phyloP scores from a whole-genome alignment of 2,329 filamentous ascomycete genomes.

The Dryadomyces sulphureus region DNA sequence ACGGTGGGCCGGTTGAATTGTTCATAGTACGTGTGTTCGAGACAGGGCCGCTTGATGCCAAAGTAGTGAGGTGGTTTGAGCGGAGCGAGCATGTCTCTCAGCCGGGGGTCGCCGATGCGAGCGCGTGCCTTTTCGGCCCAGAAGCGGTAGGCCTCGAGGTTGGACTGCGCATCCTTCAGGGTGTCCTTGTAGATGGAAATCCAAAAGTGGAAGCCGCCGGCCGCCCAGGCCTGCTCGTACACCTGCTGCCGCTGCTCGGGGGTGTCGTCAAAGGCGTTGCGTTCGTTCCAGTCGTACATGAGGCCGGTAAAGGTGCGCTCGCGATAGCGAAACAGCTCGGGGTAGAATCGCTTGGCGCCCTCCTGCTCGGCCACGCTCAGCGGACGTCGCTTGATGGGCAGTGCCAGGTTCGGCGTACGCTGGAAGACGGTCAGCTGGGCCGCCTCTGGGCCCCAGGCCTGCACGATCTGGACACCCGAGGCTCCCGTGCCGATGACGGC shows the following conservation, averaged over 20 bases:
- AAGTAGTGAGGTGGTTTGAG: conserved; percentile 36
- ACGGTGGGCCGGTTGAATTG: conserved; percentile 29
- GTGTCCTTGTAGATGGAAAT: conserved; percentile 38
- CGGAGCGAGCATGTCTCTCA: conserved; percentile 36
- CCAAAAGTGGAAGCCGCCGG: conserved; percentile 42
- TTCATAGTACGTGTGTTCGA: conserved; percentile 30
- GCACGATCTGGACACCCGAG: conserved; percentile 48
- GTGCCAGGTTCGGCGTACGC: conserved; percentile 49
- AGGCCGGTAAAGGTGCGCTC: conserved; percentile 44
- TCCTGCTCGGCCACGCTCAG: conserved; percentile 37
- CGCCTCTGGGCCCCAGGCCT: conserved; percentile 40
- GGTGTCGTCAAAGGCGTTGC: conserved; percentile 39
- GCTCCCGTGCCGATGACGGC: conserved; percentile 52
- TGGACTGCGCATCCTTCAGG: conserved; percentile 28
- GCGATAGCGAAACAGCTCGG: conserved; percentile 35
- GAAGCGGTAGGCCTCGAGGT: conserved; percentile 38
- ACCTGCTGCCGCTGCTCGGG: conserved; percentile 32
- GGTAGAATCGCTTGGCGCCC: conserved; percentile 26
- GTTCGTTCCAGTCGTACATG: conserved; percentile 37
- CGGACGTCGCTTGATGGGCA: conserved; percentile 41
- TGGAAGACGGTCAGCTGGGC: conserved; percentile 45
- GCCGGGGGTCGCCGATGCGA: conserved; percentile 32
- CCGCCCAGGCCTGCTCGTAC: conserved; percentile 31
- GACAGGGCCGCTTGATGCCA: conserved; percentile 33
- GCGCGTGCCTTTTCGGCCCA: conserved; percentile 36